These are phyloP conservation scores for Paradendryphiella salina DNA, from an alignment of 2,329 filamentous ascomycete species.

Conservation along the genomic window DNA sequence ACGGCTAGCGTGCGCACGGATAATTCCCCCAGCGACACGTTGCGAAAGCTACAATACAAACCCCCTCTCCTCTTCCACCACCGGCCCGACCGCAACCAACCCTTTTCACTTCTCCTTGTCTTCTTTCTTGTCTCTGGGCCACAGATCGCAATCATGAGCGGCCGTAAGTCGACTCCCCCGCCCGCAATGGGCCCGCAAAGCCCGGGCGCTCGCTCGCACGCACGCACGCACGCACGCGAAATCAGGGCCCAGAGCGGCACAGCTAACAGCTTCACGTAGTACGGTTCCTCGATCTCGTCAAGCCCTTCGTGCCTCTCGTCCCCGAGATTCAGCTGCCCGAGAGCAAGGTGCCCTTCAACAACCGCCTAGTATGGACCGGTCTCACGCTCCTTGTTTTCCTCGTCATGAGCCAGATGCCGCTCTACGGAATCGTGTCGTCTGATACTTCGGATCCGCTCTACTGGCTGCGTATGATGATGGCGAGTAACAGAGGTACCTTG, in stretches of 20 bases:
- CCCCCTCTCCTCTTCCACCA: conserved; percentile 39
- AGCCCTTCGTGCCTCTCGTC: conserved; percentile 98
- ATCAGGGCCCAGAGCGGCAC: conserved; percentile 6
- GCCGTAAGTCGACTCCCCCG: conserved; percentile 55
- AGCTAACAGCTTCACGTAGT: conserved; percentile 60
- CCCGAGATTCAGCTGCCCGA: conserved; percentile 87
- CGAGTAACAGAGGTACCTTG: conserved; percentile 93
- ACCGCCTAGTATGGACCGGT: conserved; percentile 62
- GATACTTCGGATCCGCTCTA: conserved; percentile 94
- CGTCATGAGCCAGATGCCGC: conserved; percentile 98
- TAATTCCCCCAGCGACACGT: conserved; percentile 38
- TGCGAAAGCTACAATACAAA: conserved; percentile 34
- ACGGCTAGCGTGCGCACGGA: conserved; percentile 25
- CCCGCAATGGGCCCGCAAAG: conserved; percentile 24
- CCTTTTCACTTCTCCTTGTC: conserved; percentile 38
- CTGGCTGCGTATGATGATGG: conserved; percentile 99
- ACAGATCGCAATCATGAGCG: conserved; percentile 59
- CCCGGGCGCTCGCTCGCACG: conserved; percentile 7
- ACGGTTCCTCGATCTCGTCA: conserved; percentile 99
- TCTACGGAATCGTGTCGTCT: conserved; percentile 97
- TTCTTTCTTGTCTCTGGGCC: conserved; percentile 40
- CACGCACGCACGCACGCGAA: not conserved
- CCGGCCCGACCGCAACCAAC: conserved; percentile 30
- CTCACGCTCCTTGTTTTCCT: conserved; percentile 93
- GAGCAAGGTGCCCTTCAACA: conserved; percentile 98